Base-by-base conservation (phyloP, 2,329 filamentous ascomycete genomes). In the Penicillium psychrosexuale region DNA sequence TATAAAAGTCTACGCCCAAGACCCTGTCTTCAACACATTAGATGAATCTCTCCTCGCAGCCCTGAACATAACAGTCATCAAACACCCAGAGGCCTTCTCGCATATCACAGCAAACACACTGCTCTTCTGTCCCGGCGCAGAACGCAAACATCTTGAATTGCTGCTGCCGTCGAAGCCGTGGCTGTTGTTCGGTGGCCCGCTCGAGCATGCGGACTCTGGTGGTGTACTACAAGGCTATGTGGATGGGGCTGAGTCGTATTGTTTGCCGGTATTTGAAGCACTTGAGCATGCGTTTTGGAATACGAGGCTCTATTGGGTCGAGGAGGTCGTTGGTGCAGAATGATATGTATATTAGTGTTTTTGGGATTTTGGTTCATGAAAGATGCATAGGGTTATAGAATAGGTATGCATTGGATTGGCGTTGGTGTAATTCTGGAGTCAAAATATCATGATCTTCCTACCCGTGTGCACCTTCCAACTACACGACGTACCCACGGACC, bases 121-220 rank as follows among this genome's bases (percentile, higher is more conserved):
- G 1, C 74, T 87, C 2, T 89, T 82, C 59, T 85, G 83, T 1
- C 77, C 88, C 0, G 86, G 88, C 47, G 77, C 74, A 1, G 75
- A 78, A 53, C 85, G 55, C 73, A 22, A 75, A 72, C 36, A 77
- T 81, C 38, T 89, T 47, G 73, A 79, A 22, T 67, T 75, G 6
- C 77, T 84, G 0, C 70, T 89, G 2, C 62, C 72, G 2, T 65
- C 69, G 0, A 59, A 70, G 0, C 85, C 86, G 0, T 77, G 73
- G 0, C 63, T 87, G 2, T 82, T 85, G 12, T 76, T 89, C 13
- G 86, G 85, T 0, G 86, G 69, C 0, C 72, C 73, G 5, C 57
- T 76, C 48, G 71, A 76, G 47, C 62, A 67, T 43, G 61, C 67
- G 2, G 65, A 67, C 39, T 63, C 67, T 2, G 63, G 61, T 1